These are phyloP conservation scores for Coemansia sp. DNA, from an alignment of 192 early-diverging fungal genomes.

Conservation along the genomic window DNA sequence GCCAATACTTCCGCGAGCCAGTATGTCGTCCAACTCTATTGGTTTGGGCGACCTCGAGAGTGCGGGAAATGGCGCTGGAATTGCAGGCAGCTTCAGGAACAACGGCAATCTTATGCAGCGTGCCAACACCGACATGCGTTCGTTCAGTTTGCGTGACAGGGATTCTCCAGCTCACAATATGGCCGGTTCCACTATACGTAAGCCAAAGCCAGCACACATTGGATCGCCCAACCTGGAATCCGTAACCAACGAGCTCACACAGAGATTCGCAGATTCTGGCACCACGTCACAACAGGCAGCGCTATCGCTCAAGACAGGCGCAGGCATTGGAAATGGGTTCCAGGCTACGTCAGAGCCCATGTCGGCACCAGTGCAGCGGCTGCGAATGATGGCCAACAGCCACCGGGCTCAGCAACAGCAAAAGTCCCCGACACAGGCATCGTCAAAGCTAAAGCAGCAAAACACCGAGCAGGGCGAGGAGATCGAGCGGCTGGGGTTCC, in stretches of 20 bases:
- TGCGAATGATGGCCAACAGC: conserved; percentile 32
- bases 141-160: conserved; percentile 21
- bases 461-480: conserved; percentile 22
- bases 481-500: conserved; percentile 46
- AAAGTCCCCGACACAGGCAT: conserved; percentile 4
- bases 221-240: background rate
- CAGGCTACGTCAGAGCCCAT: conserved; percentile 24
- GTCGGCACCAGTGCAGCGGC: conserved; percentile 41
- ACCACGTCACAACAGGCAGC: background rate
- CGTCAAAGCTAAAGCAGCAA: conserved; percentile 12
- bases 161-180: background rate
- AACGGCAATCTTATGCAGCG: conserved; percentile 31
- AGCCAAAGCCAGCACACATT: conserved; percentile 10
- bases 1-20: conserved; percentile 33
- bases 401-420: conserved; percentile 18
- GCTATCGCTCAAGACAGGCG: conserved; percentile 22
- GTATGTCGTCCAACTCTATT: conserved; percentile 32
- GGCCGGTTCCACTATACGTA: conserved; percentile 21
- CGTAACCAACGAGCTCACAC: background rate
- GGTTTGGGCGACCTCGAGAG: conserved; percentile 11
- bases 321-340: conserved; percentile 1
- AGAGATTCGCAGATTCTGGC: conserved; percentile 6
- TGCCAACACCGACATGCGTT: conserved; percentile 40
- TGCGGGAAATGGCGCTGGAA: background rate
- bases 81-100: conserved; percentile 8